Conservation (phyloP, 2,329 filamentous ascomycete species). For the Colletotrichum eremochloae region DNA sequence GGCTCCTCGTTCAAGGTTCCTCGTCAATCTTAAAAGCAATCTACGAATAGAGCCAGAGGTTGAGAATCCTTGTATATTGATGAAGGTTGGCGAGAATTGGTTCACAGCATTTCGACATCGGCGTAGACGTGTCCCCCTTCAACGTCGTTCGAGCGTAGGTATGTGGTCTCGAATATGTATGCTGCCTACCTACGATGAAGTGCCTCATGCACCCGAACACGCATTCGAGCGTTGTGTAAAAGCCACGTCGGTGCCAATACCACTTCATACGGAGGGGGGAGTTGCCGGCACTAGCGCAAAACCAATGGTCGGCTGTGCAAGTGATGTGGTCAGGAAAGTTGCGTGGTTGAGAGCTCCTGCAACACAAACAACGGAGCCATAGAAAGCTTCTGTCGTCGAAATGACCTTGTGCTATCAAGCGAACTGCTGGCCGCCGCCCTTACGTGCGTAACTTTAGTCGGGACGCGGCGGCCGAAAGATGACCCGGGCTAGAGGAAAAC, state of each 20-base stretch:
- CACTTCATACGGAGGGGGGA: neutral
- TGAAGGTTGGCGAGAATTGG: neutral
- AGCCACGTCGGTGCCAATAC: neutral
- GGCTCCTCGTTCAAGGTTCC: neutral
- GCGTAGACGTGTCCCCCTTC: neutral
- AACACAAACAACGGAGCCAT: neutral
- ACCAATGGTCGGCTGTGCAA: neutral
- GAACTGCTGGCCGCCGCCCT: neutral
- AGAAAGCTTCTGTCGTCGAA: neutral
- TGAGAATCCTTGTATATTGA: neutral
- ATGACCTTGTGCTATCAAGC: slow-evolving; percentile 1
- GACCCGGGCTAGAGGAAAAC: slow-evolving; percentile 19
- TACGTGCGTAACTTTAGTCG: slow-evolving; percentile 28
- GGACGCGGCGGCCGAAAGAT: slow-evolving; percentile 25
- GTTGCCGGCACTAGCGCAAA: slow-evolving; percentile 3
- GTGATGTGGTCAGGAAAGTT: slow-evolving; percentile 5
- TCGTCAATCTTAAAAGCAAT: neutral
- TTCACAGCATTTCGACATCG: neutral
- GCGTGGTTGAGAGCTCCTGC: neutral
- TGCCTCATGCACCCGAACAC: neutral
- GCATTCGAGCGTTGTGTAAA: neutral
- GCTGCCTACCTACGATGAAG: neutral
- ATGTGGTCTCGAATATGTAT: neutral
- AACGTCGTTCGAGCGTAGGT: neutral
- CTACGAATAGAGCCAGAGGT: neutral